Conservation (phyloP, 768 basidiomycete genomes). For the Pulveroboletus sp. region DNA sequence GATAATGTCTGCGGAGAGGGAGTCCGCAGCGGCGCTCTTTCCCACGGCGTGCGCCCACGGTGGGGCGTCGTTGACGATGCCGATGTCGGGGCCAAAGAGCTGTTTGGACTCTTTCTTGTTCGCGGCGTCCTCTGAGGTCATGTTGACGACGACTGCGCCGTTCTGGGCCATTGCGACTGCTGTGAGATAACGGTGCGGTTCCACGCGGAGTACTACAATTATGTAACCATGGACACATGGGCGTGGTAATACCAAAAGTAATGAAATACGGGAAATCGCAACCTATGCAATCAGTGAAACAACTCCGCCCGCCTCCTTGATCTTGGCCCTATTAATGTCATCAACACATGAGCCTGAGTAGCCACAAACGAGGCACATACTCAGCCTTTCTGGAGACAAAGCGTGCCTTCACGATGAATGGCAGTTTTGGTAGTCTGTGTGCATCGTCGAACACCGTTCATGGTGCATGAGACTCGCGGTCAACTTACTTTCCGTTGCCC, state of each 20-base stretch:
- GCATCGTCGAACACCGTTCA: not conserved
- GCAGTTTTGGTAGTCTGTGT: slow-evolving; percentile 74
- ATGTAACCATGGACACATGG: too few species aligned
- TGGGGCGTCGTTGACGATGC: slow-evolving; percentile 64
- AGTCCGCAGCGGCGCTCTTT: slow-evolving; percentile 61
- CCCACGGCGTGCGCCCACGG: slow-evolving; percentile 64
- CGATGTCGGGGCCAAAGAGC: slow-evolving; percentile 90
- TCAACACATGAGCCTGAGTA: slow-evolving; percentile 19
- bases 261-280: slow-evolving; percentile 23
- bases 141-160: slow-evolving; percentile 27
- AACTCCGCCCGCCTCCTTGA: slow-evolving; percentile 93
- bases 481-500: slow-evolving; percentile 84
- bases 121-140: slow-evolving; percentile 12
- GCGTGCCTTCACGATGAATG: slow-evolving; percentile 98
- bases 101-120: slow-evolving; percentile 57
- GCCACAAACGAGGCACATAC: slow-evolving; percentile 36
- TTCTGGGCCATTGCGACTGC: slow-evolving; percentile 49
- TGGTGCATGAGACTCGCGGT: not conserved
- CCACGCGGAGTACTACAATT: slow-evolving; percentile 58
- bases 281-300: slow-evolving; percentile 84
- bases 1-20: slow-evolving; percentile 78
- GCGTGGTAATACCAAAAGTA: slow-evolving; percentile 1
- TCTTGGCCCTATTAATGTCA: slow-evolving; percentile 51
- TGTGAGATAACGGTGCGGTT: slow-evolving; percentile 49
- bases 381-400: slow-evolving; percentile 88